Conservation (phyloP, 306 rosid genomes). For the Inga oerstediana region DNA sequence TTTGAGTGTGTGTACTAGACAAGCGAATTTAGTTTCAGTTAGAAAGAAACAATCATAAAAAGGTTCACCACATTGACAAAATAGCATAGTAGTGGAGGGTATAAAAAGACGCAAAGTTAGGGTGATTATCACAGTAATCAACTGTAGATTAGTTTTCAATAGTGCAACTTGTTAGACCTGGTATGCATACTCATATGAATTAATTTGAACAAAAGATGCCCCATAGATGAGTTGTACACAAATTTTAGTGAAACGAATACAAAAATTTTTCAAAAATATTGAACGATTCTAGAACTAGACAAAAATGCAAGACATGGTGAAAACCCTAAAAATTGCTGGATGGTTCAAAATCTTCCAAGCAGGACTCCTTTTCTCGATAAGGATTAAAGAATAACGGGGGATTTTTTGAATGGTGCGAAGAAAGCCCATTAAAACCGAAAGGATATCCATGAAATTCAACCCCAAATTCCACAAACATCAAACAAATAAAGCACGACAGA, state of each 20-base stretch:
- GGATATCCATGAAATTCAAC: slow-evolving; percentile 14
- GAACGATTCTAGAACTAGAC: slow-evolving; percentile 27
- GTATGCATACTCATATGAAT: slow-evolving; percentile 12
- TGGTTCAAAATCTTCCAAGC: slow-evolving; percentile 1
- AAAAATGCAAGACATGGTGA: slow-evolving; percentile 12
- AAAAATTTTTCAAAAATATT: slow-evolving; percentile 7
- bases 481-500: slow-evolving; percentile 30
- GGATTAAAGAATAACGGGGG: slow-evolving; percentile 18
- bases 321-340: slow-evolving; percentile 38
- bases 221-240: background rate
- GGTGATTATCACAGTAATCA: slow-evolving; percentile 31
- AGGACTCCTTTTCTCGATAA: slow-evolving; percentile 14
- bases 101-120: background rate
- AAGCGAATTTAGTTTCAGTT: slow-evolving; percentile 14
- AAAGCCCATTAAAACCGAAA: slow-evolving; percentile 28
- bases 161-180: background rate
- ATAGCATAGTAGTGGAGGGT: background rate
- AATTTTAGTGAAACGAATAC: slow-evolving; percentile 19
- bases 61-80: slow-evolving; percentile 18
- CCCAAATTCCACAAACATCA: slow-evolving; percentile 28
- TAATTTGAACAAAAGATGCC: slow-evolving; percentile 15
- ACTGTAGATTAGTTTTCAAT: slow-evolving; percentile 18
- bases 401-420: background rate
- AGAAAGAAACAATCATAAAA: slow-evolving; percentile 7
- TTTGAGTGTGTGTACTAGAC: background rate